Evolutionary conservation across 1,284 basidiomycete genomes (phyloP).

Genomic region (Boletus smithii): DNA sequence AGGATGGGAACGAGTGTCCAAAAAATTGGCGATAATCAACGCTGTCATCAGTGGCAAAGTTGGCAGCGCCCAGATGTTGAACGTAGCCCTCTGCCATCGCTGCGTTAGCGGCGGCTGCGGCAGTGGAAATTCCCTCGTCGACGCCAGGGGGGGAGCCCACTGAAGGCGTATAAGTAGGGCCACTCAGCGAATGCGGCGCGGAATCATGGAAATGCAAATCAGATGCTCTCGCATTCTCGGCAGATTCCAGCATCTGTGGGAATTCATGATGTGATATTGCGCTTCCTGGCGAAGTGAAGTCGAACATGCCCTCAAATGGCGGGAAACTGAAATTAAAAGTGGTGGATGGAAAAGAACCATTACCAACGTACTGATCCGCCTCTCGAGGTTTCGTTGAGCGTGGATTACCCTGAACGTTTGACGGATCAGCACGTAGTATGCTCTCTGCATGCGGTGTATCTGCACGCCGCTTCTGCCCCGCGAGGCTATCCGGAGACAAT

Average conservation of each 20-base stretch:
- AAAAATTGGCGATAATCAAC: conserved; percentile 64
- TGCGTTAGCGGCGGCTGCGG: conserved; percentile 57
- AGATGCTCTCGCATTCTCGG: conserved; percentile 28
- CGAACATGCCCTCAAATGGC: conserved; percentile 69
- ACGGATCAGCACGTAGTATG: conserved; percentile 71
- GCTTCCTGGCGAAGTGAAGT: conserved; percentile 34
- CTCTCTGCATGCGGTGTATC: conserved; percentile 73
- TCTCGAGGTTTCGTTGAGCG: conserved; percentile 29
- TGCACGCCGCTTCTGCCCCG: conserved; percentile 71
- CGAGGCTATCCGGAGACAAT: conserved; percentile 54
- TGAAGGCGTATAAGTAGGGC: conserved; percentile 39
- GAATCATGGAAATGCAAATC: conserved; percentile 38
- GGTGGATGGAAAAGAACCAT: conserved; percentile 64
- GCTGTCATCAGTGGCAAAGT: conserved; percentile 49
- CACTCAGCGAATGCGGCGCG: conserved; percentile 35
- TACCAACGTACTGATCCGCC: conserved; percentile 37
- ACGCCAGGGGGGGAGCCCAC: conserved; percentile 36
- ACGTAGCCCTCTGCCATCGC: conserved; percentile 68
- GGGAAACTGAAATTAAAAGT: conserved; percentile 77
- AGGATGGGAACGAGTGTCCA: conserved; percentile 55
- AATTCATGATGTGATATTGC: conserved; percentile 34
- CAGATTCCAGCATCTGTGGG: conserved; percentile 32
- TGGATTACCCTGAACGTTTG: conserved; percentile 46
- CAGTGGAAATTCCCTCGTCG: conserved; percentile 57
- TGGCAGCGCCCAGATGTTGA: conserved; percentile 50